phyloP scores from a whole-genome alignment of 2,329 filamentous ascomycete genomes.

The Apiospora koreana region DNA sequence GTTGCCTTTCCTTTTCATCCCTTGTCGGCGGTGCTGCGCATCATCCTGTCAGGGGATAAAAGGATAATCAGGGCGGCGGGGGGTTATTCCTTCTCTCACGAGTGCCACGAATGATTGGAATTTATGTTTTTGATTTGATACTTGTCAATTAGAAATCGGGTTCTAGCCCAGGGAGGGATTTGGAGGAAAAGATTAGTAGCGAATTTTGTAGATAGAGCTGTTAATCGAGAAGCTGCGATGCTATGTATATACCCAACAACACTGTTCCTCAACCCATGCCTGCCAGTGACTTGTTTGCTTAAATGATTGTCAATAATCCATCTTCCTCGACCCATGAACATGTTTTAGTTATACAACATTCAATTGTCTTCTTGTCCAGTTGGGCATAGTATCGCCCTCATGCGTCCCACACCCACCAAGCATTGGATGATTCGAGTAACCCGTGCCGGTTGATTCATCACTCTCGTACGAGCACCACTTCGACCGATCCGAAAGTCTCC shows the following conservation, averaged over 20 bases:
- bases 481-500: no score
- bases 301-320: no score
- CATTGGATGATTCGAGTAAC: no score
- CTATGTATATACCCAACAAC: background rate
- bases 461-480: no score
- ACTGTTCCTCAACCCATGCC: background rate
- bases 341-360: no score
- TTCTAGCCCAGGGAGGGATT: background rate
- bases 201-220: slow-evolving; percentile 7
- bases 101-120: background rate
- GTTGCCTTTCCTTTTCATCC: background rate
- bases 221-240: slow-evolving; percentile 9
- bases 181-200: background rate
- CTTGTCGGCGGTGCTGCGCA: background rate
- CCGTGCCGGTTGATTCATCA: no score
- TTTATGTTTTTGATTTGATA: background rate
- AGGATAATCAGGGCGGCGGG: no score
- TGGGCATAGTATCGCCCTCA: no score
- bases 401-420: no score
- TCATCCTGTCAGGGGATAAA: background rate
- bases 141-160: background rate
- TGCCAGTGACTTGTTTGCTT: background rate
- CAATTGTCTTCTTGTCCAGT: no score
- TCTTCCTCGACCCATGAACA: no score
- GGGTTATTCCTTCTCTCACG: background rate